Conservation (phyloP, 257 asterid species). For the Solanum chmielewskii region DNA sequence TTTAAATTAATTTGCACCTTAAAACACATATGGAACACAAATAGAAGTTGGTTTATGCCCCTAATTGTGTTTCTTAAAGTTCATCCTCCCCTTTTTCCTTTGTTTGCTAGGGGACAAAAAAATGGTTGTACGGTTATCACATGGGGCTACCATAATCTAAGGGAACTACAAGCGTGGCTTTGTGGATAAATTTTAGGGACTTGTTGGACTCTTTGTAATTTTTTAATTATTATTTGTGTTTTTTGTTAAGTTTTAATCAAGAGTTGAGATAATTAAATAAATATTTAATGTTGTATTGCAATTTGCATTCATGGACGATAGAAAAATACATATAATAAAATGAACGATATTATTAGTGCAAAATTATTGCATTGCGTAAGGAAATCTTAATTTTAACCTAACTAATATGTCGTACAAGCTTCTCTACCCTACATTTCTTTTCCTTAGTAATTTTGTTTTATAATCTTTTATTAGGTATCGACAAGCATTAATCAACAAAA, state of each 20-base stretch:
- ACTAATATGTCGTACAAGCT: background rate
- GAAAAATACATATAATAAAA: background rate
- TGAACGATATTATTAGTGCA: background rate
- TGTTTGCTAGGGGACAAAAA: conserved; percentile 11
- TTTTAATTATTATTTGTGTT: background rate
- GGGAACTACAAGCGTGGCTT: conserved; percentile 17
- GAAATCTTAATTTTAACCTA: background rate
- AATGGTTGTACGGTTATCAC: conserved; percentile 29
- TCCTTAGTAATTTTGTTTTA: background rate
- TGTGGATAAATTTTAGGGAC: conserved; percentile 7
- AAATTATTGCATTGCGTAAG: background rate
- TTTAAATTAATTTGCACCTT: background rate
- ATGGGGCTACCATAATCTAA: conserved; percentile 25
- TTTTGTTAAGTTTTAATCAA: background rate
- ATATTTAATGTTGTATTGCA: conserved; percentile 17
- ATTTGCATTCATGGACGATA: background rate
- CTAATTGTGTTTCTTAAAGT: background rate
- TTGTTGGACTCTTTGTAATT: conserved; percentile 12
- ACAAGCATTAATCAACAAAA: background rate
- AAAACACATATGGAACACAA: background rate
- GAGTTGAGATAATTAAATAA: background rate
- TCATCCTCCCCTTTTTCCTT: background rate
- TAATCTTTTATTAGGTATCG: background rate
- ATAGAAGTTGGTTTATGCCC: background rate
- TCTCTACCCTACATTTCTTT: background rate